Evolutionary conservation across 2,329 filamentous ascomycete genomes (phyloP).

Genomic region (Colletotrichum liriopes): DNA sequence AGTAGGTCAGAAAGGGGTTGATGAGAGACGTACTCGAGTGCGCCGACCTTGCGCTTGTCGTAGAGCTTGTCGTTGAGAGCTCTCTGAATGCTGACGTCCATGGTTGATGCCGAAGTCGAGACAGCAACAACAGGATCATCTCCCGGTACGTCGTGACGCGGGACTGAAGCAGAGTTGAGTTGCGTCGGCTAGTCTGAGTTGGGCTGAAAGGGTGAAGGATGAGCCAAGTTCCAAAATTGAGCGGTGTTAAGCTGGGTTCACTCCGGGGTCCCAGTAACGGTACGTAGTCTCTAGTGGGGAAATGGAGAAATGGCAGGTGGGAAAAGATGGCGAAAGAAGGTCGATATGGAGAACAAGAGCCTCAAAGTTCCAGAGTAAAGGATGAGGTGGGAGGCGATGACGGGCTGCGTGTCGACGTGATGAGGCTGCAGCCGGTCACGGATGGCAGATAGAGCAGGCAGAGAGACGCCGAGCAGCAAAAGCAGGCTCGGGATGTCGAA

Average conservation of each 20-base stretch:
- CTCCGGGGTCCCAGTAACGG: conserved; percentile 3
- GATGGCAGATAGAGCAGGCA: background rate
- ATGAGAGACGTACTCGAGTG: conserved; percentile 83
- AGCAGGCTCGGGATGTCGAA: conserved; percentile 13
- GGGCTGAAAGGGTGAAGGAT: conserved; percentile 14
- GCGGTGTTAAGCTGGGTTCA: conserved; percentile 19
- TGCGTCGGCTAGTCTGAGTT: conserved; percentile 6
- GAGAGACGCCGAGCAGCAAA: background rate
- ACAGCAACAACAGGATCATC: conserved; percentile 16
- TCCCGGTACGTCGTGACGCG: conserved; percentile 8
- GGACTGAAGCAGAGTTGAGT: conserved; percentile 3
- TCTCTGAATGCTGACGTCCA: conserved; percentile 93
- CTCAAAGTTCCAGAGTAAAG: background rate
- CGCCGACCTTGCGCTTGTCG: conserved; percentile 96
- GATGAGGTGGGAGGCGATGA: background rate
- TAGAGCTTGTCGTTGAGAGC: conserved; percentile 98
- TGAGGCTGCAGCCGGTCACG: conserved; percentile 7
- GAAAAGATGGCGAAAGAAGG: background rate
- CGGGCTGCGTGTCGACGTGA: conserved; percentile 3
- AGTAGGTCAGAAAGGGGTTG: background rate
- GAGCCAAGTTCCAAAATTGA: conserved; percentile 13
- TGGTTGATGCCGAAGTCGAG: conserved; percentile 55
- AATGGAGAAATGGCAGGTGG: background rate
- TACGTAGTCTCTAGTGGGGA: conserved; percentile 4
- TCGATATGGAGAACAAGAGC: background rate